Evolutionary conservation across 2,329 filamentous ascomycete species (phyloP), one percentile per base, ranked within the genome.

Genomic region (Colletotrichum gloeosporioides): DNA sequence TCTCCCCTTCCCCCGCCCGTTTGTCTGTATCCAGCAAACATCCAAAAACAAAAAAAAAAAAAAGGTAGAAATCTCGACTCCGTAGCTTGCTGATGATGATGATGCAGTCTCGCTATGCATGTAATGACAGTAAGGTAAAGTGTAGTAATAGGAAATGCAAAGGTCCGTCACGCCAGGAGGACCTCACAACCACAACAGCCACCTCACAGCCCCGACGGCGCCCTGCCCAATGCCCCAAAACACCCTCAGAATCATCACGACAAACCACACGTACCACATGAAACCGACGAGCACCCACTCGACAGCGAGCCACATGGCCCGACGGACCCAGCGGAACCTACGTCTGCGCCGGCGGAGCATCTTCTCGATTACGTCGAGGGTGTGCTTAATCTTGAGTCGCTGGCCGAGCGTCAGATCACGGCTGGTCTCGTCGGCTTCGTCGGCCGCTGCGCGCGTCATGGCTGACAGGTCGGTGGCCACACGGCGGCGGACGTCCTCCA

Each of bases 261-360:
- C 88, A 75, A 98, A 92, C 96, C 96, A 99, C 18, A 98, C 93
- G 85, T 94, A 95, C 96, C 97, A 98, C 93, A 99, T 95, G 79
- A 98, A 91, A 6, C 94, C 95, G 53, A 99, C 92, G 22, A 99
- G 89, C 66, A 92, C 87, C 95, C 96, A 98, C 87, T 99, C 96
- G 18, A 98, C 91, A 25, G 93, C 85, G 71, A 96, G 92, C 90
- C 96, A 99, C 16, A 95, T 93, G 1, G 92, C 92, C 16, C 95
- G 89, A 53, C 95, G 89, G 29, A 96, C 85, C 92, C 95, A 96
- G 71, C 95, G 89, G 81, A 97, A 92, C 73, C 92, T 86, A 34
- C 92, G 85, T 16, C 92, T 89, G 69, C 95, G 89, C 75, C 94
- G 89, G 75, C 95, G 89, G 68, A 96, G 89, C 88, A 95, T 93